These are phyloP conservation scores for Gossypium bickii DNA, from an alignment of 345 rosid genomes.

Conservation along the genomic window DNA sequence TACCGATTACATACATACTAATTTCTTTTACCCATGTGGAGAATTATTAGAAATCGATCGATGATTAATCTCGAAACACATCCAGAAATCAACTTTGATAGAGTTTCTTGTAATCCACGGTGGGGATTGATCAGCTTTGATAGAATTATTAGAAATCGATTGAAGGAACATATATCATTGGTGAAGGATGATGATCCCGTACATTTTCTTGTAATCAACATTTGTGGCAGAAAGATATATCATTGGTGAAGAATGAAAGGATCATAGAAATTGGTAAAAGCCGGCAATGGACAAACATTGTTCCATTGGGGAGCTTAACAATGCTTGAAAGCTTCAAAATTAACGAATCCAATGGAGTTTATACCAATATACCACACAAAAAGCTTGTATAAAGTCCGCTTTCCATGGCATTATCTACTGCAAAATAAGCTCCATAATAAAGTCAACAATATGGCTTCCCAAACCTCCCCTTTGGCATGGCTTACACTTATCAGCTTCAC, in stretches of 20 bases:
- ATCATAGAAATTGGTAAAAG: not conserved
- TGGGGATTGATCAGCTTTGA: too few relatives aligned
- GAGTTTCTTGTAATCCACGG: too few relatives aligned
- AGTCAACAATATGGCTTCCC: constrained; percentile 12
- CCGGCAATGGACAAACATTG: not conserved
- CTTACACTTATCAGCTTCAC: constrained; percentile 8
- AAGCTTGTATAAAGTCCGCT: not conserved
- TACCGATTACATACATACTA: too few relatives aligned
- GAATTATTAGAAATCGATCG: too few relatives aligned
- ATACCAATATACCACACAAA: not conserved
- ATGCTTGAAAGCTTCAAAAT: not conserved
- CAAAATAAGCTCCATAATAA: not conserved
- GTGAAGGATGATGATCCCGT: too few relatives aligned
- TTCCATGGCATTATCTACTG: not conserved
- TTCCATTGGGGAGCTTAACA: constrained; percentile 10
- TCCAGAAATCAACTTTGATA: too few relatives aligned
- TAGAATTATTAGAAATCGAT: too few relatives aligned
- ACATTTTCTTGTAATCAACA: too few relatives aligned
- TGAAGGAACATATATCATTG: too few relatives aligned
- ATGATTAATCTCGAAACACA: too few relatives aligned
- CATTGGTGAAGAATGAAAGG: not conserved
- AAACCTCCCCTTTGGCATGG: constrained; percentile 9
- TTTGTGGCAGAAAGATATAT: too few relatives aligned
- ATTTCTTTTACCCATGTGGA: too few relatives aligned
- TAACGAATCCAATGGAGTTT: not conserved